Conservation (phyloP, 345 rosid genomes). For the Erodium maritimum region DNA sequence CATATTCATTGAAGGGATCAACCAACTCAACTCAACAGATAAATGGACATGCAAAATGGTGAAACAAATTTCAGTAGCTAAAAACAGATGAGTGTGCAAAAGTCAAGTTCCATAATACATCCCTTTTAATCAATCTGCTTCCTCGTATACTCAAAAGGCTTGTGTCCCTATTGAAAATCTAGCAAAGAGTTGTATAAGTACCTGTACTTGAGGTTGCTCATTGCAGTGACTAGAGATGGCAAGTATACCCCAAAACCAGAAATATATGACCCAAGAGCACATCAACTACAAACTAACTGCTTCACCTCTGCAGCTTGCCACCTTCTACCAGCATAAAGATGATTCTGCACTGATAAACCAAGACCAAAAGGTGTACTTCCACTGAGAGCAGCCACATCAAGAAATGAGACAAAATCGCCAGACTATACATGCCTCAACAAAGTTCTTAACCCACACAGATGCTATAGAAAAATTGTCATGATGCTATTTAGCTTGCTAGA, state of each 20-base stretch:
- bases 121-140: no score
- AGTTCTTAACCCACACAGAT: neutral
- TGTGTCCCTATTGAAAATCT: no score
- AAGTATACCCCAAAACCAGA: constrained; percentile 9
- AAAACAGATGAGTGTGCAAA: no score
- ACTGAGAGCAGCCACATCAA: neutral
- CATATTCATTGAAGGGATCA: no score
- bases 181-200: neutral
- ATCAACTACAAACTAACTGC: neutral
- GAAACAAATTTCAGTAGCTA: no score
- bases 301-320: neutral
- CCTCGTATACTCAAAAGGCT: no score
- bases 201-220: neutral
- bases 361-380: constrained; percentile 1
- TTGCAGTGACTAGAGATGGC: neutral
- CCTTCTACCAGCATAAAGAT: neutral
- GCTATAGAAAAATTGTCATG: neutral
- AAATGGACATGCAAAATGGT: no score
- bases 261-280: constrained; percentile 2
- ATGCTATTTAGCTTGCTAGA: neutral
- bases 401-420: constrained; percentile 1
- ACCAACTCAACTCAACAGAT: no score
- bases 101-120: no score
- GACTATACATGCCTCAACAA: constrained; percentile 1
- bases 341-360: neutral